A percentile compares a stretch with the other conserved stretches of the same genome.
These are phyloP conservation scores for Lophium mytilinum DNA, from an alignment of 495 filamentous ascomycete genomes.

Conservation along the genomic window DNA sequence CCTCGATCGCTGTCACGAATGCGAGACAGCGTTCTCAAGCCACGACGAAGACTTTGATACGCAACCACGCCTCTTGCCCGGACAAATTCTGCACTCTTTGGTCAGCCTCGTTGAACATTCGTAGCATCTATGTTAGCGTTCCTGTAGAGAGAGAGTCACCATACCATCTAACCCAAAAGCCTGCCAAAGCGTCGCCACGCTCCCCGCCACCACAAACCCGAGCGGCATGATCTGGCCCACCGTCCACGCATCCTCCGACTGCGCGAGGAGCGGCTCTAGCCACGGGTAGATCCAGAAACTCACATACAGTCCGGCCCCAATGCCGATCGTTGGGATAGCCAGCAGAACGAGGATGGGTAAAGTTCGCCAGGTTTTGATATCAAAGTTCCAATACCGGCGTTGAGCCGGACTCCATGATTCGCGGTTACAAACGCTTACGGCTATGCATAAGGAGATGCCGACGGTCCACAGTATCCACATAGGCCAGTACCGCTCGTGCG, in stretches of 20 bases:
- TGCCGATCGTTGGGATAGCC: not conserved
- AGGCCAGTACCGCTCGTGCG: not conserved
- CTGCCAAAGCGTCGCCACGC: not conserved
- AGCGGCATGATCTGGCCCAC: not conserved
- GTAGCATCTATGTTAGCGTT: no score
- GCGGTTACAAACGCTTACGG: not conserved
- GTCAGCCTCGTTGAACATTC: no score
- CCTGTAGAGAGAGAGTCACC: not conserved
- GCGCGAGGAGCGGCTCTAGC: not conserved
- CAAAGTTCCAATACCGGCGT: not conserved
- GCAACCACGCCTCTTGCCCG: no score
- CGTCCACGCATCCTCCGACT: not conserved
- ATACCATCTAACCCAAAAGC: not conserved
- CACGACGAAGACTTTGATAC: no score
- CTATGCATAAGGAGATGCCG: not conserved
- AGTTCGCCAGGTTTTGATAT: not conserved
- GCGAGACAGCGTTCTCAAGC: no score
- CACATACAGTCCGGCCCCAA: not conserved
- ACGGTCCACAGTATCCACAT: not conserved
- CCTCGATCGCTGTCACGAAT: no score
- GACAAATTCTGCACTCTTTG: no score
- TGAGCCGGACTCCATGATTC: not conserved
- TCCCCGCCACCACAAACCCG: not conserved
- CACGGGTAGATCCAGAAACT: not conserved
- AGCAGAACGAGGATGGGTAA: not conserved